phyloP scores from a whole-genome alignment of 495 filamentous ascomycete genomes.

The Neurospora sp. region DNA sequence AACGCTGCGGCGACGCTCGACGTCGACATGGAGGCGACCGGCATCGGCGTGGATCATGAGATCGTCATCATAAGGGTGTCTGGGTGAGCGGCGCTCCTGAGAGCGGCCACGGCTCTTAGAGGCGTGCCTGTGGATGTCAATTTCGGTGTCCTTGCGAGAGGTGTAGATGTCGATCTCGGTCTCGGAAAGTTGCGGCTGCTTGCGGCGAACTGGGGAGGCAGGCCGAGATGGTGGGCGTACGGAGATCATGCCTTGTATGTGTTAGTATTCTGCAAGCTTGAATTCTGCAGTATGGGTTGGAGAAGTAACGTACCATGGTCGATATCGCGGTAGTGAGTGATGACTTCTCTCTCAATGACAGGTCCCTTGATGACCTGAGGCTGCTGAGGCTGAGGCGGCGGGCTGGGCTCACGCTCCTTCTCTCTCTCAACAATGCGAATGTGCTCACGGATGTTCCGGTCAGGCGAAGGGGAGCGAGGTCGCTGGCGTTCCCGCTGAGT shows the following conservation, averaged over 20 bases:
- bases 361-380: constrained; percentile 50
- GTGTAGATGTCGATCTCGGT: constrained; percentile 47
- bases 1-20: constrained; percentile 26
- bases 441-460: constrained; percentile 19
- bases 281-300: not conserved
- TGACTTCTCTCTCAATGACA: constrained; percentile 68
- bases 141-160: constrained; percentile 34
- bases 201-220: constrained; percentile 29
- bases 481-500: constrained; percentile 30
- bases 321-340: constrained; percentile 77
- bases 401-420: constrained; percentile 32
- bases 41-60: constrained; percentile 41
- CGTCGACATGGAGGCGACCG: constrained; percentile 49
- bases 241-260: constrained; percentile 26
- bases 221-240: constrained; percentile 38
- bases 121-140: constrained; percentile 36
- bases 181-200: constrained; percentile 20
- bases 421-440: constrained; percentile 36
- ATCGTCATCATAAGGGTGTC: constrained; percentile 28
- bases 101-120: constrained; percentile 22
- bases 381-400: constrained; percentile 42
- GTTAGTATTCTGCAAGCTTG: constrained; percentile 3
- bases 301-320: constrained; percentile 59
- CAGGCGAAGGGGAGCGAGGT: constrained; percentile 33
- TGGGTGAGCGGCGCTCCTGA: constrained; percentile 22